These are phyloP conservation scores for Backusella sp. DNA, from an alignment of 192 early-diverging fungal genomes.

Conservation along the genomic window DNA sequence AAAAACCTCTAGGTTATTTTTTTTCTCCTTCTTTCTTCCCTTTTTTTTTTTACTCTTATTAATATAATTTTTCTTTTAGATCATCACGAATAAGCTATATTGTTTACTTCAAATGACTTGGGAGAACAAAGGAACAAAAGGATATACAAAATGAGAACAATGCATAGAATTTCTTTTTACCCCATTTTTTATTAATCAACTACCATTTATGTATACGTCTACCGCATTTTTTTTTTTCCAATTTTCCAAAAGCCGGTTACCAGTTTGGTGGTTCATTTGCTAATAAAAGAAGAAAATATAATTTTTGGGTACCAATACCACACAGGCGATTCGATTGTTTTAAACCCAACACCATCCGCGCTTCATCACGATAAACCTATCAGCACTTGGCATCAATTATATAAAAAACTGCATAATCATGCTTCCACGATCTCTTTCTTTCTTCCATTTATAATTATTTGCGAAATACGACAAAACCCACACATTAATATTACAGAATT, in stretches of 20 bases:
- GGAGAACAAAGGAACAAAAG: neutral
- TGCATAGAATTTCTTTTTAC: neutral
- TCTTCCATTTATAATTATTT: neutral
- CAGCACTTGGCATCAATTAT: neutral
- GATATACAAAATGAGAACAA: neutral
- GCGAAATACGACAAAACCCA: neutral
- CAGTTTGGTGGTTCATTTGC: neutral
- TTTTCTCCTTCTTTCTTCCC: neutral
- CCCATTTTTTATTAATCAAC: neutral
- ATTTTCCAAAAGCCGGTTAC: neutral
- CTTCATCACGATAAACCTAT: neutral
- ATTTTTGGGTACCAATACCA: neutral
- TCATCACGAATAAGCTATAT: neutral
- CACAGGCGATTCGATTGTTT: neutral
- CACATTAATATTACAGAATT: neutral
- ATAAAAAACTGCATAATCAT: neutral
- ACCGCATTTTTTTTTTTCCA: neutral
- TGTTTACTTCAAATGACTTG: neutral
- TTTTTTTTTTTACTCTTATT: neutral
- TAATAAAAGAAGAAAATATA: neutral
- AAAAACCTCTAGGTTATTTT: neutral
- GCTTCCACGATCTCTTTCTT: neutral
- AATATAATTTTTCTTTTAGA: neutral
- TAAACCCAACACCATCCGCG: neutral
- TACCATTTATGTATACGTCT: neutral